Percentiles rank a stretch among this genome's conserved stretches.
These are phyloP conservation scores for Diplotaxis tenuifolia DNA, from an alignment of 345 rosid species.

Conservation along the genomic window DNA sequence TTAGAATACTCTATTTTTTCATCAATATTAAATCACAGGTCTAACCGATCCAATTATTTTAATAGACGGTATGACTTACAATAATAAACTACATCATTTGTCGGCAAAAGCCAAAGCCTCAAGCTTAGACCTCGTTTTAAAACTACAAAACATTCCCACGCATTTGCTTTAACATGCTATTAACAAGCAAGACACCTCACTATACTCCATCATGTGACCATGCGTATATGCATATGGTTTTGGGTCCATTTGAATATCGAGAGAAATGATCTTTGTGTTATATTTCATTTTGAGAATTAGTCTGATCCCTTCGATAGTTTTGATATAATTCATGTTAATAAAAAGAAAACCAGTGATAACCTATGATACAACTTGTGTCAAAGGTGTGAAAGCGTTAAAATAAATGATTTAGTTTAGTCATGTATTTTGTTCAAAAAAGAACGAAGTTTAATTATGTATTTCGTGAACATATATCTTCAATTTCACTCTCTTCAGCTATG, in stretches of 20 bases:
- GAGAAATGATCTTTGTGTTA: too few relatives aligned
- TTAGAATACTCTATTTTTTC: not conserved
- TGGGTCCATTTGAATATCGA: too few relatives aligned
- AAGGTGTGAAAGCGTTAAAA: not conserved
- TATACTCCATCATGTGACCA: too few relatives aligned
- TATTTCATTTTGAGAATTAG: too few relatives aligned
- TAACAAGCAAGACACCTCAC: too few relatives aligned
- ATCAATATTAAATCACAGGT: not conserved
- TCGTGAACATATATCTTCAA: too few relatives aligned
- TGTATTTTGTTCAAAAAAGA: not conserved
- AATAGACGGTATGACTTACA: not conserved
- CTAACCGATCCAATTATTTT: not conserved
- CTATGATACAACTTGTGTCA: not conserved
- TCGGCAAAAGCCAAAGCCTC: conserved; percentile 3
- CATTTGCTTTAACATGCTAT: not conserved
- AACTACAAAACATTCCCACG: not conserved
- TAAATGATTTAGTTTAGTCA: not conserved
- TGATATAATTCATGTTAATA: too few relatives aligned
- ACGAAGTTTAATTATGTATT: too few relatives aligned
- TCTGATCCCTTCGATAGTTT: too few relatives aligned
- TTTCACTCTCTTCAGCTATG: too few relatives aligned
- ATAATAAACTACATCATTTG: not conserved
- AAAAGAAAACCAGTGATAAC: too few relatives aligned
- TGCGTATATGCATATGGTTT: too few relatives aligned
- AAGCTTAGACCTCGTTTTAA: not conserved